These are phyloP conservation scores for Cicer pinnatifidum DNA, from an alignment of 306 rosid genomes.

Conservation along the genomic window DNA sequence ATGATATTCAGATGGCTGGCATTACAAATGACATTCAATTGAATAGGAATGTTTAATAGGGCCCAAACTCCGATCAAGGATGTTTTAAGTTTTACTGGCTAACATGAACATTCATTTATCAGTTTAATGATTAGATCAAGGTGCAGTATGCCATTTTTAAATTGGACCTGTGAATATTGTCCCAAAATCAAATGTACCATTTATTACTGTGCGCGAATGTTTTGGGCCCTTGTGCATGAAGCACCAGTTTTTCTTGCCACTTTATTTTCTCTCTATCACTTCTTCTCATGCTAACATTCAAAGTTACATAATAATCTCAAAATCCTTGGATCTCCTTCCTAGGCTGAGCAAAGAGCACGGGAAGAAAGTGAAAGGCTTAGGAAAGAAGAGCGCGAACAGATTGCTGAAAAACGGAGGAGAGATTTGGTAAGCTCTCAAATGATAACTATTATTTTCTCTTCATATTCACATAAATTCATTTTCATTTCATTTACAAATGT, in stretches of 20 bases:
- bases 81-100: slow-evolving; percentile 5
- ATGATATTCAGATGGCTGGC: slow-evolving; percentile 18
- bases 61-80: not conserved
- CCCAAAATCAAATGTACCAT: slow-evolving; percentile 1
- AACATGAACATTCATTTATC: not conserved
- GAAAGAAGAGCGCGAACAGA: slow-evolving; percentile 87
- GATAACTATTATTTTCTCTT: slow-evolving; percentile 30
- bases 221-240: not conserved
- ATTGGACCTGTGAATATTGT: slow-evolving; percentile 10
- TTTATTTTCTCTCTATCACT: slow-evolving; percentile 7
- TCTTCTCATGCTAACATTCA: not conserved
- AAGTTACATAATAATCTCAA: slow-evolving; percentile 34
- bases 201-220: slow-evolving; percentile 1
- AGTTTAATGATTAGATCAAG: not conserved
- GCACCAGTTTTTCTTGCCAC: slow-evolving; percentile 7
- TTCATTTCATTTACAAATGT: slow-evolving; percentile 22
- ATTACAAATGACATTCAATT: not conserved
- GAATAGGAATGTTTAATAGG: not conserved
- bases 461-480: not conserved
- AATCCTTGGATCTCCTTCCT: slow-evolving; percentile 31
- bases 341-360: slow-evolving; percentile 99
- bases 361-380: slow-evolving; percentile 96
- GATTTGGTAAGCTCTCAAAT: slow-evolving; percentile 69
- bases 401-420: slow-evolving; percentile 89
- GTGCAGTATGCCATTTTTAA: slow-evolving; percentile 7